Percentiles rank a stretch among this genome's conserved stretches.
phyloP scores from a whole-genome alignment of 176 grass and related monocot genomes.

The Aegilops umbellulata region DNA sequence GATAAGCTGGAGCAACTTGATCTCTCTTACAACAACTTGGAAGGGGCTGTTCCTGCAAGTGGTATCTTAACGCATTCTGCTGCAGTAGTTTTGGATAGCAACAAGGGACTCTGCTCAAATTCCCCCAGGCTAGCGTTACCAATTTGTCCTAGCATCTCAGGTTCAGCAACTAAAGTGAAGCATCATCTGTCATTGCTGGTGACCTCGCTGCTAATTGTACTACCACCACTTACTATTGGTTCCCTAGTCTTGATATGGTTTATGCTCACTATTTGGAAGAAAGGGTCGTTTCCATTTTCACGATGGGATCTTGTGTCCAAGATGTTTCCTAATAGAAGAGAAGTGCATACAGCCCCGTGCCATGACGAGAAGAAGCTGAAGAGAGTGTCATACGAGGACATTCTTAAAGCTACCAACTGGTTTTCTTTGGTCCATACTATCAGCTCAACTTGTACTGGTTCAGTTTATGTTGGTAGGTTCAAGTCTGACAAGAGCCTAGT shows the following conservation, averaged over 20 bases:
- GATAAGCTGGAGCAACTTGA: neutral
- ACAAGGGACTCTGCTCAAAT: neutral
- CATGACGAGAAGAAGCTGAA: neutral
- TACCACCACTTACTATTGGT: neutral
- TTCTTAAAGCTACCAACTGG: constrained; percentile 36
- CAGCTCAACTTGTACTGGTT: neutral
- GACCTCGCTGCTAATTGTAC: neutral
- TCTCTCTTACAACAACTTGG: constrained; percentile 16
- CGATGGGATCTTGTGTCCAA: neutral
- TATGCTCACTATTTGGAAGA: neutral
- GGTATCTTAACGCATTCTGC: neutral
- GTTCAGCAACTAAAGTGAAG: neutral
- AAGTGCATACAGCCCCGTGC: neutral
- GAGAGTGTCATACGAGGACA: constrained; percentile 11
- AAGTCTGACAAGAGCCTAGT: constrained; percentile 25
- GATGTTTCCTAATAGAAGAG: neutral
- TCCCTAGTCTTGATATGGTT: neutral
- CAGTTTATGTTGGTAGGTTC: constrained; percentile 32
- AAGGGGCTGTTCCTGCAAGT: neutral
- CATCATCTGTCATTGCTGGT: neutral
- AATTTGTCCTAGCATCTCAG: neutral
- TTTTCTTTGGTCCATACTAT: constrained; percentile 7
- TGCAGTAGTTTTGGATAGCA: neutral
- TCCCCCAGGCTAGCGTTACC: neutral
- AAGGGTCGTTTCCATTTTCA: neutral